phyloP scores from a whole-genome alignment of 176 grass and related monocot species.

The Rhynchospora tenuis region DNA sequence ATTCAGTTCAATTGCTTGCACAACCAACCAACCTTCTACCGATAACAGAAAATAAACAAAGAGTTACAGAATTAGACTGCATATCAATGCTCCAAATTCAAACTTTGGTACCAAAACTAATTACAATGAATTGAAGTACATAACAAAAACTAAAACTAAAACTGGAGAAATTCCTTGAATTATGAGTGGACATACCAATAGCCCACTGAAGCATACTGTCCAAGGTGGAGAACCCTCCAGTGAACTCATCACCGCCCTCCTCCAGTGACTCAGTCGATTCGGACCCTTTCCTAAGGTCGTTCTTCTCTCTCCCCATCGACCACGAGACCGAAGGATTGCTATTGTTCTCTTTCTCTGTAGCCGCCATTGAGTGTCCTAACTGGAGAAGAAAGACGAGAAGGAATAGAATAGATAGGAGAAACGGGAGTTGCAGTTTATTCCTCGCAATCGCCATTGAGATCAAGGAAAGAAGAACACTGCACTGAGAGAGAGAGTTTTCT shows the following conservation, averaged over 20 bases:
- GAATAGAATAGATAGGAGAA: neutral
- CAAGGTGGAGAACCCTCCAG: slow-evolving; percentile 70
- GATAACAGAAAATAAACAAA: neutral
- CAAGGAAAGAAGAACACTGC: neutral
- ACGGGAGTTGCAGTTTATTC: neutral
- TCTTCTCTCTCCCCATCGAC: slow-evolving; percentile 50
- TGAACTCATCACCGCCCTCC: slow-evolving; percentile 52
- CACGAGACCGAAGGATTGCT: slow-evolving; percentile 34
- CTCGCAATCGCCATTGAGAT: neutral
- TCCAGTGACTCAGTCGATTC: slow-evolving; percentile 27
- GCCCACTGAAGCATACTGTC: slow-evolving; percentile 97
- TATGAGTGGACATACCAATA: slow-evolving; percentile 44
- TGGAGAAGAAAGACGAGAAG: slow-evolving; percentile 9
- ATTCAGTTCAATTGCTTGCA: neutral
- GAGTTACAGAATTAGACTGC: neutral
- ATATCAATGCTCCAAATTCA: neutral
- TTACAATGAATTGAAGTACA: neutral
- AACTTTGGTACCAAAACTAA: neutral
- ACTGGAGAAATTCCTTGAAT: neutral
- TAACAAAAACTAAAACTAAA: neutral
- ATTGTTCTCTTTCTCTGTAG: slow-evolving; percentile 20
- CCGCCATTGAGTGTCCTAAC: slow-evolving; percentile 4
- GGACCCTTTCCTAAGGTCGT: slow-evolving; percentile 24
- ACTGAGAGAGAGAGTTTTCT: neutral
- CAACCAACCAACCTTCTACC: neutral